These are phyloP conservation scores for Phytophthora ohioensis DNA, from an alignment of 352 stramenopile genomes.

Conservation along the genomic window DNA sequence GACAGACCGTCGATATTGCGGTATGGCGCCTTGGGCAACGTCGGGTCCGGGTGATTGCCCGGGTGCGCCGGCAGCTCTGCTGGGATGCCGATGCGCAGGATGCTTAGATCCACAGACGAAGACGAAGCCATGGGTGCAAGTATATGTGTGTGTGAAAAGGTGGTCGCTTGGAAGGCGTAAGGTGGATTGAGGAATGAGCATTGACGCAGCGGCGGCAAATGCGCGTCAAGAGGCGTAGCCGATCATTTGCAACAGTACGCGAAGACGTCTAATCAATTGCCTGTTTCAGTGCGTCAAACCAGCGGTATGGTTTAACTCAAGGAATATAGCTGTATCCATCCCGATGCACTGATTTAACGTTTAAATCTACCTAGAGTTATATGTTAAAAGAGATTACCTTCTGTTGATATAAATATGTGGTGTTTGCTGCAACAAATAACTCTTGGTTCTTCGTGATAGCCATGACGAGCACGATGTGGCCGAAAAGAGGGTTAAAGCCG, in stretches of 20 bases:
- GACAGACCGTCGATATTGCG: slow-evolving; percentile 63
- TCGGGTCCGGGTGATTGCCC: slow-evolving; percentile 58
- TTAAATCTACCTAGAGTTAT: background rate
- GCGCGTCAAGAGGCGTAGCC: slow-evolving; percentile 25
- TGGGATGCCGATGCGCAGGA: slow-evolving; percentile 59
- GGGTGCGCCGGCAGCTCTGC: slow-evolving; percentile 59
- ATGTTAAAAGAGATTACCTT: background rate
- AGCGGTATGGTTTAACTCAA: background rate
- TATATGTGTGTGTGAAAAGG: background rate
- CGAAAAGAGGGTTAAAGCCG: background rate
- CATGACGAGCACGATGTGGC: background rate
- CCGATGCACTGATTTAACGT: background rate
- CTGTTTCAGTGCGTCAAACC: slow-evolving; percentile 22
- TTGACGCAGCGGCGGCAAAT: slow-evolving; percentile 12
- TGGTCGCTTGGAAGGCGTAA: slow-evolving; percentile 12
- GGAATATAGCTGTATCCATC: background rate
- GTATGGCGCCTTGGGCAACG: slow-evolving; percentile 61
- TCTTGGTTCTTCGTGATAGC: background rate
- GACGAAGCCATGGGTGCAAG: slow-evolving; percentile 33
- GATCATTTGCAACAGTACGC: slow-evolving; percentile 3
- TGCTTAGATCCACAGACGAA: slow-evolving; percentile 56
- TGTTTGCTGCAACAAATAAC: background rate
- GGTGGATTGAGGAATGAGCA: slow-evolving; percentile 38
- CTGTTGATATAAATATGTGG: no score
- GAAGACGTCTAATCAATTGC: slow-evolving; percentile 31